Evolutionary conservation across 805 yeast genomes (phyloP).

Genomic region (Barnettozyma populi): DNA sequence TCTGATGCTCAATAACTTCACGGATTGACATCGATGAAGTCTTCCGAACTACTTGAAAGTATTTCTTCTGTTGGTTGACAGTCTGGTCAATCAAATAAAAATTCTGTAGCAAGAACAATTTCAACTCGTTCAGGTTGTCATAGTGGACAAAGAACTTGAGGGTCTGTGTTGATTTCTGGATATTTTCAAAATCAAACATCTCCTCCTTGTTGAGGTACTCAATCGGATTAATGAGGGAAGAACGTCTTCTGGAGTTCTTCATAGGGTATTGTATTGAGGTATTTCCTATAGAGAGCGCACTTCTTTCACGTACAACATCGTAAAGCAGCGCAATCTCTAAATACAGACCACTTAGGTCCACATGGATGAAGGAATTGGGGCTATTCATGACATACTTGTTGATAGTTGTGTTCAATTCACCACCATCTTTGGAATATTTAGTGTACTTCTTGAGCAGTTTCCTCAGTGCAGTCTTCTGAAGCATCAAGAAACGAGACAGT

Average conservation of each 20-base stretch:
- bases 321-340: constrained; percentile 51
- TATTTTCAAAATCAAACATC: constrained; percentile 32
- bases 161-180: constrained; percentile 31
- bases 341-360: constrained; percentile 58
- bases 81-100: constrained; percentile 26
- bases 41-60: constrained; percentile 17
- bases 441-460: constrained; percentile 69
- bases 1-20: constrained; percentile 13
- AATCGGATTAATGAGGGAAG: constrained; percentile 14
- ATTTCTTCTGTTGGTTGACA: constrained; percentile 15
- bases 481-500: constrained; percentile 61
- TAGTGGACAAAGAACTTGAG: constrained; percentile 50
- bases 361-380: constrained; percentile 51
- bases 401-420: constrained; percentile 21
- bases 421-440: constrained; percentile 36
- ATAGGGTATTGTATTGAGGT: constrained; percentile 1
- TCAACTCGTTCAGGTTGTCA: constrained; percentile 52
- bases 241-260: constrained; percentile 8
- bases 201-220: constrained; percentile 18
- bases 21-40: constrained; percentile 21
- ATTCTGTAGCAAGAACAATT: constrained; percentile 40
- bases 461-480: constrained; percentile 69
- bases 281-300: background rate
- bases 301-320: constrained; percentile 36
- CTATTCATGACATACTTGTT: constrained; percentile 35